These are phyloP conservation scores for Phytophthora niederhauseri DNA, from an alignment of 352 stramenopile genomes.

Conservation along the genomic window DNA sequence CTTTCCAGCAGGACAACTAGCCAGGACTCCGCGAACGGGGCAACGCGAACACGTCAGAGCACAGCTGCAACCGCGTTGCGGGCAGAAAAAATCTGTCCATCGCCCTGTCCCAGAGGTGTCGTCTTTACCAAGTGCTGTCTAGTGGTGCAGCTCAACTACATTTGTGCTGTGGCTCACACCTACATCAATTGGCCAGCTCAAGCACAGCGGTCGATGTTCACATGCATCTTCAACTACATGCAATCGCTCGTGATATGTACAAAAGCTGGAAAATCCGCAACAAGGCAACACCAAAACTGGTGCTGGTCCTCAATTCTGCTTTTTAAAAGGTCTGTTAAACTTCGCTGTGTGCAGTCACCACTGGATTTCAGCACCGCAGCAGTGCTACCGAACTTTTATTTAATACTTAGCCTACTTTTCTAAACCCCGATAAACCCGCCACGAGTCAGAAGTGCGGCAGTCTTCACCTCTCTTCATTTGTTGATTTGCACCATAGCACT, in stretches of 20 bases:
- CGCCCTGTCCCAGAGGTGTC: constrained; percentile 10
- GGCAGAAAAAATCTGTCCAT: constrained; percentile 8
- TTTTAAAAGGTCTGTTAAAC: not conserved
- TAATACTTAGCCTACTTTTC: not conserved
- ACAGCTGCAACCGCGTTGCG: not conserved
- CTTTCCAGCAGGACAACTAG: too few species aligned
- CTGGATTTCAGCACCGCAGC: not conserved
- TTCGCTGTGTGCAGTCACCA: not conserved
- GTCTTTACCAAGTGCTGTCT: constrained; percentile 7
- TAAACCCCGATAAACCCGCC: not conserved
- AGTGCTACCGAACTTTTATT: constrained; percentile 3
- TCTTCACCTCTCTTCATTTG: constrained; percentile 21
- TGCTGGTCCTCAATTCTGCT: not conserved
- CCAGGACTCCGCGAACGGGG: too few species aligned
- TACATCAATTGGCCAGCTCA: too few species aligned
- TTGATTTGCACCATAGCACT: constrained; percentile 22
- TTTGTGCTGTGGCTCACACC: too few species aligned
- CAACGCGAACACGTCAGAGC: too few species aligned
- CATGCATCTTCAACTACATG: not conserved
- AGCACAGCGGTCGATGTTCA: not conserved
- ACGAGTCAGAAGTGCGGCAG: not conserved
- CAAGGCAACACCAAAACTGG: not conserved
- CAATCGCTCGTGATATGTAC: not conserved
- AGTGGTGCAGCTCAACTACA: not conserved
- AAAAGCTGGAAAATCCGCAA: not conserved